Conservation (phyloP, 306 rosid genomes). For the Malus domestica region ASM211411v1 NC_041802.1:27830001-27830500, state of each 20-base stretch:
- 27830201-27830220: constrained; percentile 8
- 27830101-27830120: not conserved
- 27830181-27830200: not conserved
- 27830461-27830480: constrained; percentile 38
- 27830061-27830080: not conserved
- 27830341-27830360: constrained; percentile 33
- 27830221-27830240: not conserved
- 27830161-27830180: constrained; percentile 2
- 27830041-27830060: not conserved
- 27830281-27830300: constrained; percentile 38
- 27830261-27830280: constrained; percentile 29
- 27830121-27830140: not conserved
- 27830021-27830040: not conserved
- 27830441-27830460: constrained; percentile 39
- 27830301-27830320: constrained; percentile 25
- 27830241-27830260: constrained; percentile 10
- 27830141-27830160: not conserved
- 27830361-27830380: constrained; percentile 39
- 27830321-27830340: constrained; percentile 27
- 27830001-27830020: constrained; percentile 7
- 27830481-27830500: constrained; percentile 43
- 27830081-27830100: not conserved
- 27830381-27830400: constrained; percentile 44
- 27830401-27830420: constrained; percentile 48
- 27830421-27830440: constrained; percentile 27